phyloP scores from a whole-genome alignment of 192 early-diverging fungal species.

The Obelidium mucronatum region DNA sequence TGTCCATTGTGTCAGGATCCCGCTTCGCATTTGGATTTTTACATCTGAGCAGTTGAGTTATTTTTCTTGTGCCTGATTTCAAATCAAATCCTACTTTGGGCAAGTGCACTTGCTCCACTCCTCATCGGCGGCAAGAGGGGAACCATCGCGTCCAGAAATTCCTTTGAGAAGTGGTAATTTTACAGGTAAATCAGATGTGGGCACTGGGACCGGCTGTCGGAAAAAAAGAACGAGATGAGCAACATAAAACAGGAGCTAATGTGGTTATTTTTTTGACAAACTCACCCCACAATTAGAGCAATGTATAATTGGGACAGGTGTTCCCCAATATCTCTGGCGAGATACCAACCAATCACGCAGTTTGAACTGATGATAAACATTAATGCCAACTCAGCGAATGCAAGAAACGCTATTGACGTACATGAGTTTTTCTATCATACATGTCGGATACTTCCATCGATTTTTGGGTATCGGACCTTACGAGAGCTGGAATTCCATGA shows the following conservation, averaged over 20 bases:
- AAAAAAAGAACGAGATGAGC: no score
- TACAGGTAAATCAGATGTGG: constrained; percentile 80
- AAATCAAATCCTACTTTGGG: constrained; percentile 73
- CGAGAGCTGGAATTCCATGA: no score
- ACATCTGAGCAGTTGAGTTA: constrained; percentile 62
- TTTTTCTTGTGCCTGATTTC: neutral
- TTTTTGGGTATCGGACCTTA: no score
- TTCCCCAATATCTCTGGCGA: constrained; percentile 95
- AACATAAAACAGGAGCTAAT: no score
- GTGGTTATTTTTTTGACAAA: no score
- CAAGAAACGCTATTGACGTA: neutral
- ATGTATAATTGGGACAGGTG: constrained; percentile 94
- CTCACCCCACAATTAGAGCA: constrained; percentile 76
- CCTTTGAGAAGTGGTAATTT: constrained; percentile 66
- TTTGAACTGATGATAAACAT: no score
- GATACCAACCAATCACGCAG: constrained; percentile 97
- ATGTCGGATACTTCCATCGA: no score
- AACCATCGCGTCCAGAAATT: constrained; percentile 69
- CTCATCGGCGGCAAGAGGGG: constrained; percentile 70
- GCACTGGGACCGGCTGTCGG: constrained; percentile 81
- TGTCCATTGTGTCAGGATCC: constrained; percentile 97
- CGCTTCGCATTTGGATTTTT: constrained; percentile 67
- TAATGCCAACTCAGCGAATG: no score
- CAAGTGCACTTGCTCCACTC: constrained; percentile 81
- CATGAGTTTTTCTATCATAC: constrained; percentile 4